Evolutionary conservation across 129 eudicot genomes (phyloP), one percentile per base, ranked within the genome.

Genomic region (Scalesia atractyloides): DNA sequence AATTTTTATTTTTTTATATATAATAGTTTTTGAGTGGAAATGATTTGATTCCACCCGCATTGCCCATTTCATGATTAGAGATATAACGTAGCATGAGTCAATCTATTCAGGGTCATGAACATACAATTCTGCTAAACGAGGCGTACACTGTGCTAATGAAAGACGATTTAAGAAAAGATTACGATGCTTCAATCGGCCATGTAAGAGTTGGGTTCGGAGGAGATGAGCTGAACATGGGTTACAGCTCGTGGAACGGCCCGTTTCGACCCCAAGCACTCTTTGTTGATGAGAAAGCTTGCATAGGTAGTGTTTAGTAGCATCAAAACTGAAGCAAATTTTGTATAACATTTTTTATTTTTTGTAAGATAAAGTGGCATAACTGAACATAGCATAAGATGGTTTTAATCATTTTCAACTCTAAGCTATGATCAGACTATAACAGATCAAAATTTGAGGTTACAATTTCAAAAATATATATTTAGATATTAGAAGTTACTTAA

Each of bases 211-310:
- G 71, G 44, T 58, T 73, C 59, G 84, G 69, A 12, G 71, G 36
- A 62, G 75, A 79, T 33, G 14, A n/a, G 9, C 59, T 78, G 19
- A 59, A 64, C 70, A 68, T 86, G 79, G 85, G 83, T 59, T 82
- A 65, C 41, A 89, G 96, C 86, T 78, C 86, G 2, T 89, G 96
- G 96, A 80, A 84, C 39, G 96, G 92, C 66, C 84, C 96, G 43
- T 61, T 84, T 58, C 84, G 89, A 64, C 83, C 85, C 56, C 82
- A 82, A 60, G 92, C 89, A 70, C 84, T 86, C 36, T 89, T 86
- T 80, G 92, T 89, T 9, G 92, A 89, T 76, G 89, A 89, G 68
- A 86, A 84, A 59, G 77, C 84, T 60, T 89, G 96, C 82, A 81
- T 89, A 84, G 96, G 91, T 71, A 56, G 39, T 70, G 20, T 56